Evolutionary conservation across 2,329 filamentous ascomycete genomes (phyloP), one percentile per base, ranked within the genome.

Genomic region (Myriosclerotinia scirpicola): DNA sequence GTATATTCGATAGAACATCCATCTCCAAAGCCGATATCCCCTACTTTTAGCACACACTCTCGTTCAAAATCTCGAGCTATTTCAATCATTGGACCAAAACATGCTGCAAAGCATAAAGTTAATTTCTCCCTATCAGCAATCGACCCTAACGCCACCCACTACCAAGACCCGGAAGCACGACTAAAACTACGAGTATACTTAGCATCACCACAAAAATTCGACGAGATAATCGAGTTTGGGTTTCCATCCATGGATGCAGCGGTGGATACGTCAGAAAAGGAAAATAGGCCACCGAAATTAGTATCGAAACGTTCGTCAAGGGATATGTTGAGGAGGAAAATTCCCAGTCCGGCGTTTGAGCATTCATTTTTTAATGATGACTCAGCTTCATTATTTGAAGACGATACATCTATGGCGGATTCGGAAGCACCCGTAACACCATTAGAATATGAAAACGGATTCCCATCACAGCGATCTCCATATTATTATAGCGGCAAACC

Each of bases 181-280:
- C 83, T 92, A 73, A 97, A 96, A 78, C 81, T 98, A 26, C 88
- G 93, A 15, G 87, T 92, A 8, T 97, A 93, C 74, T 85, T 97
- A 26, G 90, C 91, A 9, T 96, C 93, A 1, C 90, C 93, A 0
- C 91, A 96, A 72, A 97, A 96, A 76, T 98, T 98, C 73, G 94
- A 98, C 76, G 94, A 98, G 78, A 93, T 92, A 1, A 86, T 98
- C 63, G 91, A 96, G 76, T 97, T 96, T 78, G 94, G 94, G 0
- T 98, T 97, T 73, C 92, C 93, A 0, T 87, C 89, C 0, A 81
- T 81, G 46, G 83, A 87, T 44, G 78, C 73, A 9, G 69, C 79
- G 26, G 71, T 76, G 3, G 72, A 78, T n/a, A 73, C 72, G 1
- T 69, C 77, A 3, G 73, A 77, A 30, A 75, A 76, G 11, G 78